These are phyloP conservation scores for Chamaecyparis obtusa DNA, from an alignment of 75 land plant genomes.

Conservation along the genomic window DNA sequence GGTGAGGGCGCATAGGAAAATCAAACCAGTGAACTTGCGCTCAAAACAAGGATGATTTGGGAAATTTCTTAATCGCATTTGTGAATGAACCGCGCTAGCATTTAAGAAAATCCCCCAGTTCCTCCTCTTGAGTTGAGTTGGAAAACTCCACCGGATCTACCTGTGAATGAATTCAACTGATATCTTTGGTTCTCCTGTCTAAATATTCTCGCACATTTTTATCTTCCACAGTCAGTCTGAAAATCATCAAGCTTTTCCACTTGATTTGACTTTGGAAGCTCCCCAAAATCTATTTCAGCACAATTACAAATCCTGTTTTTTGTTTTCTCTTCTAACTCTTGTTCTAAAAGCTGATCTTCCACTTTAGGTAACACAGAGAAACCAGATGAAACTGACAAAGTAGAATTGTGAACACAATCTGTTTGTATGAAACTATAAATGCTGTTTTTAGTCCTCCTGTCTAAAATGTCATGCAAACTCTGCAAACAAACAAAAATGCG, in stretches of 20 bases:
- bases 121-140: neutral
- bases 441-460: neutral
- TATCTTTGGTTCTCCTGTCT: neutral
- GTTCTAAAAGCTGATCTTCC: neutral
- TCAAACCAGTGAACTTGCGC: neutral
- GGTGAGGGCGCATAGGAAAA: neutral
- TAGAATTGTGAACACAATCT: neutral
- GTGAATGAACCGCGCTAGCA: neutral
- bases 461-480: slow-evolving; percentile 1
- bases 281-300: neutral
- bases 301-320: neutral
- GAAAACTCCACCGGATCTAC: neutral
- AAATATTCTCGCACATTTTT: neutral
- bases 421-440: neutral
- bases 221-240: neutral
- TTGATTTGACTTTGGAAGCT: neutral
- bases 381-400: neutral
- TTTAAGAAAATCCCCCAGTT: neutral
- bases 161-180: neutral
- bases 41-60: neutral
- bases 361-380: neutral
- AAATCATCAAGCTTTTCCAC: neutral
- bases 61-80: neutral
- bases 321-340: neutral
- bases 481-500: neutral